These are phyloP conservation scores for Golubevia pallescens DNA, from an alignment of 1,284 basidiomycete species.

Conservation along the genomic window DNA sequence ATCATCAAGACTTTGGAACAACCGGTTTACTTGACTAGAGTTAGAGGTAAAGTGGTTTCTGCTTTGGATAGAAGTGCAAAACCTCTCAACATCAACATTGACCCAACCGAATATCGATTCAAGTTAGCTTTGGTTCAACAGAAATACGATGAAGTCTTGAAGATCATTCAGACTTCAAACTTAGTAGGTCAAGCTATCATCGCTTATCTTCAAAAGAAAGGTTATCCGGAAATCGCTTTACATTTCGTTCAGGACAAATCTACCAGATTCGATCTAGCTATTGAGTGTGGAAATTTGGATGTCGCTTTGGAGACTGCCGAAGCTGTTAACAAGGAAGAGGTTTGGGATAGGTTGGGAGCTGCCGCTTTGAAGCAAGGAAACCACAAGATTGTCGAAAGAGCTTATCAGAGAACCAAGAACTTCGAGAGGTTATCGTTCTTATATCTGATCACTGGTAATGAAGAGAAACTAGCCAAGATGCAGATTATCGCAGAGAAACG, in stretches of 20 bases:
- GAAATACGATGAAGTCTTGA: slow-evolving; percentile 60
- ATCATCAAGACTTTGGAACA: slow-evolving; percentile 64
- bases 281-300: slow-evolving; percentile 64
- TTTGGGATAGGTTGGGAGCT: slow-evolving; percentile 55
- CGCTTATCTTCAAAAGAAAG: slow-evolving; percentile 63
- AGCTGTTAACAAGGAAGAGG: slow-evolving; percentile 49
- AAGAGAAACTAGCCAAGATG: slow-evolving; percentile 62
- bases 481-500: slow-evolving; percentile 56
- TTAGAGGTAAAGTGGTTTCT: slow-evolving; percentile 53
- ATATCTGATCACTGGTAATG: slow-evolving; percentile 60
- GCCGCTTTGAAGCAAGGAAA: slow-evolving; percentile 58
- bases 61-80: slow-evolving; percentile 57
- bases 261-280: slow-evolving; percentile 62
- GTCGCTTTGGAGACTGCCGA: slow-evolving; percentile 62
- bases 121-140: slow-evolving; percentile 56
- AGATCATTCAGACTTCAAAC: slow-evolving; percentile 61
- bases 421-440: slow-evolving; percentile 62
- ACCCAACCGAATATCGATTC: slow-evolving; percentile 64
- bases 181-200: slow-evolving; percentile 64
- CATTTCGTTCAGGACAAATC: slow-evolving; percentile 64
- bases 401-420: slow-evolving; percentile 61
- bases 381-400: slow-evolving; percentile 63
- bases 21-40: slow-evolving; percentile 58
- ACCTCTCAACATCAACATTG: slow-evolving; percentile 56
- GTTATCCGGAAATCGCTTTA: slow-evolving; percentile 62